These are phyloP conservation scores for Neohortaea acidophila DNA, from an alignment of 495 filamentous ascomycete species.

Conservation along the genomic window DNA sequence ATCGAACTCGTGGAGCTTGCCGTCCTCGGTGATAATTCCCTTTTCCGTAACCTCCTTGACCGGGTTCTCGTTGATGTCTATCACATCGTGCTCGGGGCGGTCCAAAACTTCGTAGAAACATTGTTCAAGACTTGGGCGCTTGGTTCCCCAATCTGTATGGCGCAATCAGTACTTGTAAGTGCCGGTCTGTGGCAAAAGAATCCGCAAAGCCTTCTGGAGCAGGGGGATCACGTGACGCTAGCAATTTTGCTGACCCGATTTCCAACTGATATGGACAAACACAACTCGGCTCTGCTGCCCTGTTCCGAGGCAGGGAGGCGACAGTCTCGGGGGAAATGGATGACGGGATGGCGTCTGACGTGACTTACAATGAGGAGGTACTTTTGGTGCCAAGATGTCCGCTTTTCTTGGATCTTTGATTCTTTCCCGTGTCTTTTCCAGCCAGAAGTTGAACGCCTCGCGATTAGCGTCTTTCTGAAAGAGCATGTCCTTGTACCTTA, in stretches of 20 bases:
- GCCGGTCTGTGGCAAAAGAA: too few relatives aligned
- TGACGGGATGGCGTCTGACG: too few relatives aligned
- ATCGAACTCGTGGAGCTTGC: constrained; percentile 34
- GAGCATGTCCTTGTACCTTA: constrained; percentile 35
- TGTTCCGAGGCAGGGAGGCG: too few relatives aligned
- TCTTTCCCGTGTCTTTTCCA: constrained; percentile 29
- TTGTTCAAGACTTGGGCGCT: constrained; percentile 35
- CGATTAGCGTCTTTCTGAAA: constrained; percentile 34
- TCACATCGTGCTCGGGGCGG: constrained; percentile 32
- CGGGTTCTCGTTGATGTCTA: constrained; percentile 33
- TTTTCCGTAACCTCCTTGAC: constrained; percentile 28
- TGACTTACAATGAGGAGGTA: constrained; percentile 32
- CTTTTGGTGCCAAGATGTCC: constrained; percentile 35
- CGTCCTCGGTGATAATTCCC: constrained; percentile 32
- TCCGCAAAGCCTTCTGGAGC: too few relatives aligned
- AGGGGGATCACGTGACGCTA: too few relatives aligned
- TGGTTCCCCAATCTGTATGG: constrained; percentile 37
- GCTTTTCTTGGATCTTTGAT: constrained; percentile 33
- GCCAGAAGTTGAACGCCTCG: constrained; percentile 31
- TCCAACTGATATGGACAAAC: too few relatives aligned
- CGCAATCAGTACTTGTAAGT: too few relatives aligned
- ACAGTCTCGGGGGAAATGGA: too few relatives aligned
- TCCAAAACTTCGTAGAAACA: constrained; percentile 40
- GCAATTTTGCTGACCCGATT: too few relatives aligned
- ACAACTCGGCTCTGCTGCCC: too few relatives aligned